Base-by-base conservation (phyloP, 108 stramenopile genomes). In the Skeletonema menzelii region DNA sequence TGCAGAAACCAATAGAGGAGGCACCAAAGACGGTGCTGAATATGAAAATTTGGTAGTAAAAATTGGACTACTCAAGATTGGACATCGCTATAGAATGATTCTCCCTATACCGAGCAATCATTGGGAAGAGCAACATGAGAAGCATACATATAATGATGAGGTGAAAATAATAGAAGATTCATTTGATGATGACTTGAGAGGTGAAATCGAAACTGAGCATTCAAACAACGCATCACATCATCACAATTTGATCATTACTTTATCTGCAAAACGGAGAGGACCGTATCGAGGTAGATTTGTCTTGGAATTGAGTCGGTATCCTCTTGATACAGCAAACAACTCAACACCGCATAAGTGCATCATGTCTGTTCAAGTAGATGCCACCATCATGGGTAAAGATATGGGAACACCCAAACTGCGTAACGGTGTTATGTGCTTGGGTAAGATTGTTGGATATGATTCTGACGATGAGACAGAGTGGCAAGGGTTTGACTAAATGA, bases 381-480 rank as follows among this genome's bases (percentile, higher is more conserved):
- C 77, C 19, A 73, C 77, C 20, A 73, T 78, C 34, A 73, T 78
- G 77, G 77, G 77, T 8, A 73, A 78, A 30, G 77, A 73, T 35
- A 73, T 67, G 72, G 77, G 77, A 3, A 78, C 72, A 37, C 77
- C 77, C 14, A 56, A 78, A 31, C 77, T 78, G 26, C 64, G 72
- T 0, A 73, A 73, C 62, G 72, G 72, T 8, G 66, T 78, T 5
- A 30, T 37, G 0, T 73, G 72, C 57, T 60, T 73, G 17, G 77
- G 77, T 5, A 78, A 78, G 34, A 58, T 78, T 13, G 77, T 67
- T 37, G 77, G 77, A 4, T 73, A 78, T 49, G 72, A 73, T 30
- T 73, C 72, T 17, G 77, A 78, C 42, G 77, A 78, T 12, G 77
- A 78, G 57, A 78, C 77, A 6, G 77, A 78, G 40, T 78, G 77